Conservation (phyloP, 2,329 filamentous ascomycete species). For the Exophiala sp. region DNA sequence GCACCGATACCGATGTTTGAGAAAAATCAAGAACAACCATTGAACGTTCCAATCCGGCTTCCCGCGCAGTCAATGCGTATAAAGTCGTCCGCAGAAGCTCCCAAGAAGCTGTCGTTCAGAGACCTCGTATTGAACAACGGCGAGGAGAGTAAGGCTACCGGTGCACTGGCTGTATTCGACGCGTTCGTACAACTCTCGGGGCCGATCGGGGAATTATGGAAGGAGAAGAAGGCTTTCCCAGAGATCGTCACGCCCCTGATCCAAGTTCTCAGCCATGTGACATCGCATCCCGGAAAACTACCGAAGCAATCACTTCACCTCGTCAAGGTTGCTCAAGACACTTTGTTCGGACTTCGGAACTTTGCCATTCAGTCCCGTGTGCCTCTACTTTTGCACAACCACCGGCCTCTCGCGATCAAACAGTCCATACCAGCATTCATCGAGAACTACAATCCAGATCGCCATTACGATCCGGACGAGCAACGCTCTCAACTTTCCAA, state of each 20-base stretch:
- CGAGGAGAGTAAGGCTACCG: neutral
- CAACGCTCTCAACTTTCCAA: constrained; percentile 82
- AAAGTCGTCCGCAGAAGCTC: constrained; percentile 32
- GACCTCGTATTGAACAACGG: constrained; percentile 8
- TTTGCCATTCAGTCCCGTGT: constrained; percentile 63
- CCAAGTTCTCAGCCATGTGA: constrained; percentile 59
- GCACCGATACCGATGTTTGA: constrained; percentile 34
- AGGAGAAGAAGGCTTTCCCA: constrained; percentile 66
- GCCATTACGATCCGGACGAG: constrained; percentile 94
- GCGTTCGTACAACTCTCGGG: constrained; percentile 61
- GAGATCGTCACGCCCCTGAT: constrained; percentile 72
- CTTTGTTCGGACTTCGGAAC: constrained; percentile 49
- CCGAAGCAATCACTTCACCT: constrained; percentile 49
- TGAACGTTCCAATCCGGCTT: constrained; percentile 20
- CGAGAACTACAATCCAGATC: constrained; percentile 87
- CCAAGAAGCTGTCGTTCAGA: constrained; percentile 56
- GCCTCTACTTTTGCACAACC: constrained; percentile 82
- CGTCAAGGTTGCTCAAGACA: constrained; percentile 33
- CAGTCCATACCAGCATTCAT: constrained; percentile 91
- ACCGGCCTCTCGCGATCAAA: constrained; percentile 84
- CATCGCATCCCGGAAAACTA: constrained; percentile 39
- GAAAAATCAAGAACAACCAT: constrained; percentile 8
- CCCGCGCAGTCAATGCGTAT: constrained; percentile 53
- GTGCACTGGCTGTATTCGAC: constrained; percentile 17
- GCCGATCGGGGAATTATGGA: constrained; percentile 69